Evolutionary conservation across 1,284 basidiomycete species (phyloP).

Genomic region (Dichomitus squalens): DNA sequence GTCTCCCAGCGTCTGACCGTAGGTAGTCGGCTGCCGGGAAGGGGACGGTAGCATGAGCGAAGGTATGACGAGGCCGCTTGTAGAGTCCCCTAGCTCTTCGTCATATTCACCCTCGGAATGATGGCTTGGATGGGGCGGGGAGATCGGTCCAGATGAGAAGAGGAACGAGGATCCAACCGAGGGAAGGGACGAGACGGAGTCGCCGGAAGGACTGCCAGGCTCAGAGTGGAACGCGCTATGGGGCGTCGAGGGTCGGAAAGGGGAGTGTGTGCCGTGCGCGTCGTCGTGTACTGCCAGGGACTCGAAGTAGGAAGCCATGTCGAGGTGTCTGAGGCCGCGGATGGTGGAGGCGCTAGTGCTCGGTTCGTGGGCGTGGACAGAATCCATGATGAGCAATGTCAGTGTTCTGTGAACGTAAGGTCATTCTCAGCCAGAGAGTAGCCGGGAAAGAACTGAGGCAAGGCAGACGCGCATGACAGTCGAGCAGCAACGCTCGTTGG

Average conservation of each 20-base stretch:
- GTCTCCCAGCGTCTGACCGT: constrained; percentile 66
- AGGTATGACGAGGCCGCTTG: constrained; percentile 66
- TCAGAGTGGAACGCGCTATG: constrained; percentile 56
- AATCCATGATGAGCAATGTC: too few relatives aligned
- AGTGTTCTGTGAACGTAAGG: too few relatives aligned
- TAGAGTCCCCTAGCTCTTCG: constrained; percentile 37
- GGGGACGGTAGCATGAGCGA: constrained; percentile 65
- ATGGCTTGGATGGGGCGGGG: constrained; percentile 41
- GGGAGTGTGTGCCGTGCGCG: constrained; percentile 23
- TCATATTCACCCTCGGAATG: constrained; percentile 43
- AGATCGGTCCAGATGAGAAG: constrained; percentile 69
- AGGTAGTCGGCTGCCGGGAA: constrained; percentile 57
- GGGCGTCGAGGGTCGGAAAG: constrained; percentile 51
- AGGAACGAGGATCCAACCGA: constrained; percentile 77
- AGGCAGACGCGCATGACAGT: too few relatives aligned
- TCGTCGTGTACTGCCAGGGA: constrained; percentile 16
- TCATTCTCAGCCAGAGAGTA: too few relatives aligned
- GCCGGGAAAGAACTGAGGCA: too few relatives aligned
- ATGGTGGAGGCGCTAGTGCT: constrained; percentile 45
- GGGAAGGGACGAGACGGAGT: constrained; percentile 68
- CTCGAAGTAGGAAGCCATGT: constrained; percentile 21
- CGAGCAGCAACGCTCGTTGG: too few relatives aligned
- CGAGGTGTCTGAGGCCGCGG: constrained; percentile 37
- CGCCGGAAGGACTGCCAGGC: constrained; percentile 55
- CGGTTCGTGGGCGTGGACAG: constrained; percentile 17